Base-by-base conservation (phyloP, 495 filamentous ascomycete genomes). In the Aspergillus incahuasiensis region DNA sequence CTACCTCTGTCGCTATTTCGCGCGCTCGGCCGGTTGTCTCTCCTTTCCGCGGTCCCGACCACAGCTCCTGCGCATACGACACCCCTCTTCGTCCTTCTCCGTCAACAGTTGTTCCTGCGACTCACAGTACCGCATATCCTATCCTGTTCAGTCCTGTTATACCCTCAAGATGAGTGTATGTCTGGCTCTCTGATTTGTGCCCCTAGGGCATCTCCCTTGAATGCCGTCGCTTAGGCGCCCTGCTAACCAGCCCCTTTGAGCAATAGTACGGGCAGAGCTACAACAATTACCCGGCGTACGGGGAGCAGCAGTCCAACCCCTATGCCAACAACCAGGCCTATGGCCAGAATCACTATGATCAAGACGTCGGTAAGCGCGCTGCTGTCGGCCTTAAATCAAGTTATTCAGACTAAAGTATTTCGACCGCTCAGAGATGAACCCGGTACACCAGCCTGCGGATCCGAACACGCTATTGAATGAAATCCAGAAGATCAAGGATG, bases 401-500 rank as follows among this genome's bases (percentile, higher is more conserved):
- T 18, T 34, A 48, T 35, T 41, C 20, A 1, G 5, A 40, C 22
- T 48, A 22, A 48, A 44, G 19, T 4, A 3, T 30, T 11, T 20
- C 11, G 13, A 24, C 18, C n/a, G 4, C 16, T 12, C 30, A 59
- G 57, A 54, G 16, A 55, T 59, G 57, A 32, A 45, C 16, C 11
- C 49, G 4, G 38, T 40, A 9, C 63, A 72, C 18, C 66, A 71
- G 43, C 70, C 74, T 54, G 69, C 72, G 53, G 84, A 86, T 58
- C 83, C 88, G 20, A 90, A 86, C 63, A 79, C 81, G 39, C 84
- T 95, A 62, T 79, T 97, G 44, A 87, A 94, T 71, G 87, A 95
- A 66, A 90, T 90, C 74, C 78, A 80, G 19, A 82, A 86, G 39
- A 86, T 96, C 71, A 84, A 87, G 70, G 77, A 80, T 47, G 87